Percentiles rank a stretch among this genome's conserved stretches.
Evolutionary conservation across 2,329 filamentous ascomycete species (phyloP).

Genomic region (Colletotrichum sp.): DNA sequence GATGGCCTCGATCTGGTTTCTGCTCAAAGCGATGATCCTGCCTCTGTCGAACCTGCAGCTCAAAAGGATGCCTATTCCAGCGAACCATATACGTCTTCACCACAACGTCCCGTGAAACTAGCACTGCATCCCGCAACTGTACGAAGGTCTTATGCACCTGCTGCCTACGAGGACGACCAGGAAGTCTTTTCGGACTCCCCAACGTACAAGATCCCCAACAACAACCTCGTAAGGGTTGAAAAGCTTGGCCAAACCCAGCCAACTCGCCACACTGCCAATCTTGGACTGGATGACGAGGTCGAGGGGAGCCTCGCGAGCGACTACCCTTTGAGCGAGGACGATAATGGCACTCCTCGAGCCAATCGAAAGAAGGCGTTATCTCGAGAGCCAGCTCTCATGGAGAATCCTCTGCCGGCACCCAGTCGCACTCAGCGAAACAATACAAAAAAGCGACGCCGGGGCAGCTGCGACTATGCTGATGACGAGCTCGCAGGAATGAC

Average conservation of each 20-base stretch:
- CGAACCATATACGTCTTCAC: slow-evolving; percentile 14
- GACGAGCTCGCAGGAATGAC: slow-evolving; percentile 58
- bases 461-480: slow-evolving; percentile 62
- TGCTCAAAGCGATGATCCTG: slow-evolving; percentile 20
- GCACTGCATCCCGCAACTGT: slow-evolving; percentile 42
- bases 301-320: slow-evolving; percentile 16
- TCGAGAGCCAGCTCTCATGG: slow-evolving; percentile 22
- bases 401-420: slow-evolving; percentile 25
- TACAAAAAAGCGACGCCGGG: slow-evolving; percentile 46
- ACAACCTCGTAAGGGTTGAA: background rate
- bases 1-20: slow-evolving; percentile 26
- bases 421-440: slow-evolving; percentile 18
- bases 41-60: slow-evolving; percentile 24
- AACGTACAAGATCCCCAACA: slow-evolving; percentile 22
- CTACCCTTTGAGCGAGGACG: slow-evolving; percentile 14
- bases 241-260: background rate
- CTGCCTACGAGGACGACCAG: slow-evolving; percentile 27
- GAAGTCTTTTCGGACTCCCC: slow-evolving; percentile 30
- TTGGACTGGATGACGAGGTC: background rate
- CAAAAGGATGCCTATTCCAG: background rate
- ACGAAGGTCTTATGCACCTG: slow-evolving; percentile 27
- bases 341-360: slow-evolving; percentile 21
- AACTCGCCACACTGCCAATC: background rate
- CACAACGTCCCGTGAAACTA: slow-evolving; percentile 35
- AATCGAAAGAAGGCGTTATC: slow-evolving; percentile 21